Percentiles rank a stretch among this genome's conserved stretches.
These are phyloP conservation scores for Teratosphaeria destructans DNA, from an alignment of 2,329 filamentous ascomycete genomes.

Conservation along the genomic window DNA sequence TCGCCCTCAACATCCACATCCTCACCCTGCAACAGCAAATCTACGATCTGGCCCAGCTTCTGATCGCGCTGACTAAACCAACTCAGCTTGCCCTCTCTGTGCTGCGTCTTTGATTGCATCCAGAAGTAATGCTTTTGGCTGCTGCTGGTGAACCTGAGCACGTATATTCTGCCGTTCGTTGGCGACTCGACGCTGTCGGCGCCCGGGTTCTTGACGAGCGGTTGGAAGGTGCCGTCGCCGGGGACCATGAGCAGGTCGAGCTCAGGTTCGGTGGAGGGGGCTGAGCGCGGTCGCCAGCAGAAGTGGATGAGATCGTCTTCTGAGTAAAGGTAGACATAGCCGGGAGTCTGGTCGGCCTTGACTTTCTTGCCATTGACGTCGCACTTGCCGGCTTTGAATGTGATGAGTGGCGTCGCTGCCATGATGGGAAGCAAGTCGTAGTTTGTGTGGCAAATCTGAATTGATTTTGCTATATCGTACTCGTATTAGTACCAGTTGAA, in stretches of 20 bases:
- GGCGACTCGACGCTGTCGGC: slow-evolving; percentile 51
- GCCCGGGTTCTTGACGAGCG: slow-evolving; percentile 34
- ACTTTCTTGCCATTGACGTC: slow-evolving; percentile 54
- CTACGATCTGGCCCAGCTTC: slow-evolving; percentile 79
- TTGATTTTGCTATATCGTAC: too few relatives aligned
- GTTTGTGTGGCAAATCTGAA: not conserved
- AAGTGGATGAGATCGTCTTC: slow-evolving; percentile 96
- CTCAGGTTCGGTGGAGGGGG: slow-evolving; percentile 61
- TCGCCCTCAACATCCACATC: slow-evolving; percentile 70
- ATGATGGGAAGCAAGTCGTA: slow-evolving; percentile 38
- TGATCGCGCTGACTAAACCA: slow-evolving; percentile 78
- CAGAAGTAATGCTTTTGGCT: slow-evolving; percentile 90
- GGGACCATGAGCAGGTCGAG: slow-evolving; percentile 92
- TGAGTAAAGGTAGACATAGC: slow-evolving; percentile 84
- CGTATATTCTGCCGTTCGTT: slow-evolving; percentile 79
- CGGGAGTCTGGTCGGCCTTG: slow-evolving; percentile 59
- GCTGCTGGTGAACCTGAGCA: slow-evolving; percentile 86
- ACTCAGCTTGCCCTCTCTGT: slow-evolving; percentile 55
- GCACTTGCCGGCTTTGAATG: slow-evolving; percentile 91
- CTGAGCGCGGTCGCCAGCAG: slow-evolving; percentile 81
- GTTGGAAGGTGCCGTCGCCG: slow-evolving; percentile 73
- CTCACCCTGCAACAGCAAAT: slow-evolving; percentile 75
- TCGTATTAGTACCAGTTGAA: too few relatives aligned
- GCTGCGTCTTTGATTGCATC: slow-evolving; percentile 85
- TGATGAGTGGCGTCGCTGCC: slow-evolving; percentile 79